Evolutionary conservation across 164 flowering plant genomes (phyloP).

Genomic region (Stephania cephalantha): DNA sequence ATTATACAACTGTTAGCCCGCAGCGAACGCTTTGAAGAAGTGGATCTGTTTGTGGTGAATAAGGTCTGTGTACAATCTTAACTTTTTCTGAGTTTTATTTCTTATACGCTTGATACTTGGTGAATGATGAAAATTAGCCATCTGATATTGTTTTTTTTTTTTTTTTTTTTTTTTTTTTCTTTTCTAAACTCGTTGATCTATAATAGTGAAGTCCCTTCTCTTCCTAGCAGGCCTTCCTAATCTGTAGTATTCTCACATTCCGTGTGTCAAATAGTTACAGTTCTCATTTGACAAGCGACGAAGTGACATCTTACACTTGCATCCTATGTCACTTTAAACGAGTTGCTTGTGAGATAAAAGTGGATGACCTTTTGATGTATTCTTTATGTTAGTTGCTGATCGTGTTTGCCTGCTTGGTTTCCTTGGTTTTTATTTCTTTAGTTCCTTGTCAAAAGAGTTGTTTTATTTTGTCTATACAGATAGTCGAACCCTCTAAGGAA

Average conservation of each 20-base stretch:
- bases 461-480: slow-evolving; percentile 33
- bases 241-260: background rate
- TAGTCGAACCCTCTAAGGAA: slow-evolving; percentile 91
- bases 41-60: slow-evolving; percentile 60
- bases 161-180: background rate
- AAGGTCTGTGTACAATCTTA: slow-evolving; percentile 44
- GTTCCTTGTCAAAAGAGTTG: background rate
- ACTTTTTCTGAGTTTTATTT: background rate
- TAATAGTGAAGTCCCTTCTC: background rate
- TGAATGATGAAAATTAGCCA: background rate
- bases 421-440: background rate
- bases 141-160: background rate
- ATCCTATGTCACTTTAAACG: background rate
- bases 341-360: background rate
- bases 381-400: background rate
- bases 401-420: background rate
- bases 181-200: background rate
- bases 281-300: background rate
- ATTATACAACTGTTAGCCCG: slow-evolving; percentile 68
- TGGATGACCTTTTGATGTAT: background rate
- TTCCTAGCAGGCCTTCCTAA: background rate
- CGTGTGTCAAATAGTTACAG: background rate
- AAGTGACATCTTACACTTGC: background rate
- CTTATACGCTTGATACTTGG: background rate
- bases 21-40: slow-evolving; percentile 66